phyloP scores from a whole-genome alignment of 306 rosid genomes.

The Vigna unguiculata region DNA sequence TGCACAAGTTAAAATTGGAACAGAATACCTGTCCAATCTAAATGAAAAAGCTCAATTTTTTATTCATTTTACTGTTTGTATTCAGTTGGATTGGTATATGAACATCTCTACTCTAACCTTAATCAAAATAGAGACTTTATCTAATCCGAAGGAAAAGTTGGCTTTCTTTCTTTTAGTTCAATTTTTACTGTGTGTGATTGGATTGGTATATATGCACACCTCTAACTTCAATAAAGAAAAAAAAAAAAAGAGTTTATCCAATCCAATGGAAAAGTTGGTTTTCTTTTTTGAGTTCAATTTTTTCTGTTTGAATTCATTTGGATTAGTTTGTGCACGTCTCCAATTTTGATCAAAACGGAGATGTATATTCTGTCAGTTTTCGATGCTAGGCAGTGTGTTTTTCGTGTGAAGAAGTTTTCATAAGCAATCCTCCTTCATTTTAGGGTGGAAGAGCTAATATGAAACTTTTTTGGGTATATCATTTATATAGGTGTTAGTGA shows the following conservation, averaged over 20 bases:
- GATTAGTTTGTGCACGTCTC: neutral
- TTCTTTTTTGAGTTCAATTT: neutral
- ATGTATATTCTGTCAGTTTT: constrained; percentile 9
- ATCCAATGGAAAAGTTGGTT: neutral
- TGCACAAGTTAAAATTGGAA: neutral
- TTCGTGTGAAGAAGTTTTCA: constrained; percentile 15
- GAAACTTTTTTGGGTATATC: neutral
- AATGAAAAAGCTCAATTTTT: neutral
- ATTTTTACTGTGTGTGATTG: neutral
- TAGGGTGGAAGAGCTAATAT: constrained; percentile 4
- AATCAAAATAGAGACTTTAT: neutral
- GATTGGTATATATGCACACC: neutral
- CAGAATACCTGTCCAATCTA: neutral
- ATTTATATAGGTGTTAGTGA: neutral
- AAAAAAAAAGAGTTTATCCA: neutral
- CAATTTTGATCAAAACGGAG: neutral
- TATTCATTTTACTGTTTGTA: neutral
- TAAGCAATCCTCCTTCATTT: neutral
- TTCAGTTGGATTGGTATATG: constrained; percentile 1
- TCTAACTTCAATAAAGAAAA: neutral
- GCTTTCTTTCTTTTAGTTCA: neutral
- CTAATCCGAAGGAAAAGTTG: neutral
- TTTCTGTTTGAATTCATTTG: neutral
- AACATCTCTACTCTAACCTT: neutral
- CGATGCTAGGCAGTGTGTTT: constrained; percentile 3